Base-by-base conservation (phyloP, 1,139 yeast species). In the Taphrina communis region DNA sequence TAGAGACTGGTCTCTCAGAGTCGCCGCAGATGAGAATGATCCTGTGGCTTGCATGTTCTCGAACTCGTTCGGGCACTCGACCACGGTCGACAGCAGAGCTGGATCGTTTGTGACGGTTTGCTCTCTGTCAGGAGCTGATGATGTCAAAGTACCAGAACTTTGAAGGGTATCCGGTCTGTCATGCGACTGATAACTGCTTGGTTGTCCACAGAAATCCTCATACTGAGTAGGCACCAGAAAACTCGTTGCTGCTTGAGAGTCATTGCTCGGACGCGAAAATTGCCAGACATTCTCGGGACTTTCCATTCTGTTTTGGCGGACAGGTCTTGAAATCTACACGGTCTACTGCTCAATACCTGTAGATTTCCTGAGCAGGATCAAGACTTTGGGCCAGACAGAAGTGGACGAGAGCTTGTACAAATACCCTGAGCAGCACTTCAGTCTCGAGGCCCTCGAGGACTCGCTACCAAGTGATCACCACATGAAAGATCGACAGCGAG, bases 191-290 rank as follows among this genome's bases (percentile, higher is more conserved):
- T 21, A 21, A 50, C 12, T 21, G n/a, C n/a, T 11, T 35, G 53
- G 11, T 21, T 50, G 53, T 21, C n/a, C 36, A 50, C 53, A 50
- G 9, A 21, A 50, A 36, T 50, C 53, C n/a, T 50, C 53, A 25
- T 50, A 50, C n/a, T 50, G 53, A 8, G 53, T 50, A n/a, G 53
- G 53, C 6, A 50, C 36, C 53, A 50, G 35, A 25, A 50, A 50
- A 36, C 53, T 21, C 8, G 35, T 21, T 21, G 53, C 21, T 11
- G 36, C 36, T 25, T 19, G 53, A 21, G 53, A 31, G 6, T 50
- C 53, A 21, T 21, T 50, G 53, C 36, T 25, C 6, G 53, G 53
- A 50, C 53, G 53, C 19, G 53, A 9, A n/a, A 50, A 50, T 50
- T 19, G 53, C 53, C 53, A 50, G 11, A 50, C 53, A 25, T 50